Base-by-base conservation (phyloP, 371 early-diverging fungal species). In the Entomophthora muscae region DNA sequence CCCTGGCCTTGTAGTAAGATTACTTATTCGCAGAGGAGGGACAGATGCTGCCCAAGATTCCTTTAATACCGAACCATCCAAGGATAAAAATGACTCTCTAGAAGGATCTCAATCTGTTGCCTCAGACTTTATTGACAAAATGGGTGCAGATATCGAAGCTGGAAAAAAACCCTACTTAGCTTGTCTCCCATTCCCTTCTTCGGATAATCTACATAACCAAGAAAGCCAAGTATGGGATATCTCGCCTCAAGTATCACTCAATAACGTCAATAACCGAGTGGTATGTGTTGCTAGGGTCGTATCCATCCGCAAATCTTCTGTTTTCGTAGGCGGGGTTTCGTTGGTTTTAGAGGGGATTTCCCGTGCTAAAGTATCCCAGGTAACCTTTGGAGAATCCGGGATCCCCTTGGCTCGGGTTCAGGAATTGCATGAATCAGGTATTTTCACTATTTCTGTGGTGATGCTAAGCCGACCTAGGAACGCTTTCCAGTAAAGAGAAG, bases 1-100 rank as follows among this genome's bases (percentile, higher is more conserved):
- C 28, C 79, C 79, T 58, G 73, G 74, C n/a, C 70, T 73, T 17
- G 69, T 75, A 1, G 32, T 75, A 17, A 70, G 70, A 30, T 59
- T 78, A 17, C 67, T 66, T 53, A 57, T 78, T 61, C 65, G 68
- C 32, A n/a, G 42, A 54, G 13, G 17, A 26, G 29, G 29, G 29
- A n/a, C n/a, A n/a, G n/a, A n/a, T n/a, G 27, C 51, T 3, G 31
- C 23, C 10, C 32, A 64, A 10, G 42, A 17, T 17, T 5, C 17
- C 17, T 42, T 17, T 17, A 42, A 42, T 17, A 5, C 17, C 42
- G 42, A 42, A 5, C 5, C 10, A 5, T 42, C 17, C 10, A 42
- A 42, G 10, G 42, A 42, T 5, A 5, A 17, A 42, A 42, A 42
- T 17, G 42, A 17, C 17, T 42, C 42, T 17, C 42, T 10, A 42